Evolutionary conservation across 2,329 filamentous ascomycete genomes (phyloP), one percentile per base, ranked within the genome.

Genomic region (Beauveria rudraprayagi): DNA sequence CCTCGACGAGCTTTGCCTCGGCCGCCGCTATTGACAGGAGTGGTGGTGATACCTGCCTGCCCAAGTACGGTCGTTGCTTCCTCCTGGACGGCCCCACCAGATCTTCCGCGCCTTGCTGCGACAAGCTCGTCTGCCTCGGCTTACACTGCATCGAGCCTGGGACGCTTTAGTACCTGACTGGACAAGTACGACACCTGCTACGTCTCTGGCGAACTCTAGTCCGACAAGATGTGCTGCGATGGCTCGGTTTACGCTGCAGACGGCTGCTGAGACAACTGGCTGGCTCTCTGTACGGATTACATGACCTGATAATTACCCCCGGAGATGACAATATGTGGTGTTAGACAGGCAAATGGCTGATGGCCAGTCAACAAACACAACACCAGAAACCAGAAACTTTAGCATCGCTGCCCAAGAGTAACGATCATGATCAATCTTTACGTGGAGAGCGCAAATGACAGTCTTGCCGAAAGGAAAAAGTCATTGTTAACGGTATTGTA

Each of bases 11-110:
- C 57, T 28, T 22, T 47, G 57, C 50, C 19, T 24, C 47, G 3
- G 57, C 57, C 41, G 41, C 48, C 14, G 57, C 50, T 50, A 53
- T 60, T 22, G 57, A 50, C 16, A 9, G 17, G 14, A 17, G 40
- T 16, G 57, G 48, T 41, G 19, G 41, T 19, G 57, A 60, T 41
- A 28, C 50, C 19, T 60, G 57, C 37, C 34, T 53, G 30, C 14
- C 37, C 26, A 48, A 60, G 37, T 53, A 60, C n/a, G 48, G 57
- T 41, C 40, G 43, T 17, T 60, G 56, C 53, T 56, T 34, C 53
- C 22, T 30, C 24, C 26, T 37, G 10, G 34, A 16, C n/a, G 53
- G 53, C 41, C 53, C 44, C 17, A 41, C 53, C 17, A 34, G 22
- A 40, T 37, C 53, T 28, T 34, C 53, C 17, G 9, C 19, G 53